Evolutionary conservation across 495 filamentous ascomycete genomes (phyloP), one percentile per base, ranked within the genome.

Genomic region (Hamigera avellanea): DNA sequence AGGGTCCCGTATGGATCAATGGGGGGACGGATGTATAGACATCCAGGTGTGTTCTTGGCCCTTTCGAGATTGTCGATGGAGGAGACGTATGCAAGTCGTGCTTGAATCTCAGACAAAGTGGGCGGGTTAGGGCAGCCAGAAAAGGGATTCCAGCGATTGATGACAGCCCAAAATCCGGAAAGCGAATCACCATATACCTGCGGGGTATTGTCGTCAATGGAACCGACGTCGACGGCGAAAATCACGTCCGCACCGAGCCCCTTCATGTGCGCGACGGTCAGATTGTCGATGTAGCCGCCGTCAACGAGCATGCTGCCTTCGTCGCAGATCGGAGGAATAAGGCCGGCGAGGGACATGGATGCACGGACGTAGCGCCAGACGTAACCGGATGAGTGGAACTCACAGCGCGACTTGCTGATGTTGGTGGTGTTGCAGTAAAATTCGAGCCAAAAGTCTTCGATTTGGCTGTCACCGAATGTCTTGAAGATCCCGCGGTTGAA

Each of bases 401-500:
- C 87, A 2, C 76, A 74, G 6, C 87, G 76, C 26, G 79, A 86
- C 49, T 87, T 88, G 61, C 77, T 84, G 62, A 98, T 96, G 49
- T 95, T 96, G 17, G 93, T 96, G 0, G 88, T 95, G 56, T 98
- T 98, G 69, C 93, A 96, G 67, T 96, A 98, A 61, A 87, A 98
- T 41, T 93, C 86, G 12, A 98, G 74, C 91, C 91, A 96, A 54
- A 96, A 95, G 54, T 96, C 93, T 61, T 98, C 91, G 37, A 98
- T 96, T 56, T 95, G 91, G 26, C 82, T 80, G 42, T 93, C 83
- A 7, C 86, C 89, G 56, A 98, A 94, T 0, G 91, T 86, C 61
- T 96, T 96, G 74, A 96, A 98, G 50, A 98, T 95, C 8, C 93
- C 93, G 2, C 91, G 84, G 53, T 98, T 98, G 73, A 98, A 98